Evolutionary conservation across 148 eudicot species (phyloP).

Genomic region (Vaccinium vitisidaea): DNA sequence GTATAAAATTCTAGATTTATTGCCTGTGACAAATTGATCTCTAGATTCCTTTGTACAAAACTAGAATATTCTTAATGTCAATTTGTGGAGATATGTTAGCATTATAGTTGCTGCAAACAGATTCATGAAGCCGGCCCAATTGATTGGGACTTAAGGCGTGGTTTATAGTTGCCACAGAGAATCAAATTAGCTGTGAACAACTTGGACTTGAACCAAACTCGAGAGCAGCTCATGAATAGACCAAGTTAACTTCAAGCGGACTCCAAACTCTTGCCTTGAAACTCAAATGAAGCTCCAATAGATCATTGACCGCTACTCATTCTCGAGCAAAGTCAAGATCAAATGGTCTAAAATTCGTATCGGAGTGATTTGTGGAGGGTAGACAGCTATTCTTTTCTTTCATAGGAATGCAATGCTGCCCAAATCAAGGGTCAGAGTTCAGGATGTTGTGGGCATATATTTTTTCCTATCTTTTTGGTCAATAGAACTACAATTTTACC

Average conservation of each 20-base stretch:
- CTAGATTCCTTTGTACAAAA: not conserved
- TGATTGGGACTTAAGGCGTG: not conserved
- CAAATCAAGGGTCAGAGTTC: not conserved
- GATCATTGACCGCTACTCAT: not conserved
- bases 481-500: not conserved
- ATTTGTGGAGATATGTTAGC: not conserved
- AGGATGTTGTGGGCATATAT: not conserved
- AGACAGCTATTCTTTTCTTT: not conserved
- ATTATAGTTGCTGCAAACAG: not conserved
- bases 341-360: not conserved
- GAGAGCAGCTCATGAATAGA: not conserved
- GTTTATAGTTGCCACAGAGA: not conserved
- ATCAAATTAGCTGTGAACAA: too few species aligned
- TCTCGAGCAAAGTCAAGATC: not conserved
- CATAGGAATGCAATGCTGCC: not conserved
- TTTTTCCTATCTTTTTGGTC: not conserved
- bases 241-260: not conserved
- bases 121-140: not conserved
- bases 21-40: not conserved
- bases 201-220: too few species aligned
- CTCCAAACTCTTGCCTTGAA: not conserved
- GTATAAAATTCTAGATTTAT: not conserved
- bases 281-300: not conserved
- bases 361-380: not conserved
- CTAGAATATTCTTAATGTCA: not conserved